Percentiles rank a stretch among this genome's conserved stretches.
Conservation (phyloP, 352 stramenopile species). For the Phytophthora pluvialis region DNA sequence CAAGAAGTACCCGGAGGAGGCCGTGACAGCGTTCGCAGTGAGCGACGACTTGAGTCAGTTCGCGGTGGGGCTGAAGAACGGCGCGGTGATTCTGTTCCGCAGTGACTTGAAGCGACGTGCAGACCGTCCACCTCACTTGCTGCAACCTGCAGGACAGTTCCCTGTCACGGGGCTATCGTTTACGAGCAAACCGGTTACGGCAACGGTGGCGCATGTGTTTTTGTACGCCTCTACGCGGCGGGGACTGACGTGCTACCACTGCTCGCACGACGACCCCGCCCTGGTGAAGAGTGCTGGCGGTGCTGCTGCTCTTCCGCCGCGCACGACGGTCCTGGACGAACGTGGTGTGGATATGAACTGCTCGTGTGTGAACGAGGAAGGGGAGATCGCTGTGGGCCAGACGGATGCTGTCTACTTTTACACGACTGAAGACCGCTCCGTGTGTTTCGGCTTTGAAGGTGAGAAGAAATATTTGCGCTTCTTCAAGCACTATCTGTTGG, state of each 20-base stretch:
- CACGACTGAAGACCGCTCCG: slow-evolving; percentile 85
- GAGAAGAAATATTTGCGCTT: slow-evolving; percentile 89
- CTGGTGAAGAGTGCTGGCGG: slow-evolving; percentile 75
- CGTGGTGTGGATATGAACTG: slow-evolving; percentile 84
- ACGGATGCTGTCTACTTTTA: slow-evolving; percentile 91
- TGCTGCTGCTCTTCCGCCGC: slow-evolving; percentile 60
- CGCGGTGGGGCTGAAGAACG: slow-evolving; percentile 82
- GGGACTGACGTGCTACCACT: slow-evolving; percentile 87
- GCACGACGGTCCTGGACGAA: slow-evolving; percentile 82
- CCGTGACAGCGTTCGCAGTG: slow-evolving; percentile 86
- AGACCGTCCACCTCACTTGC: slow-evolving; percentile 69
- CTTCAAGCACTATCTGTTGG: slow-evolving; percentile 90
- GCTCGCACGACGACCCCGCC: slow-evolving; percentile 81
- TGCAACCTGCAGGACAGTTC: slow-evolving; percentile 83
- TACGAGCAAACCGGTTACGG: slow-evolving; percentile 77
- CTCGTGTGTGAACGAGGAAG: slow-evolving; percentile 85
- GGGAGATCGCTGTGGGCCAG: slow-evolving; percentile 84
- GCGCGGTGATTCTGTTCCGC: slow-evolving; percentile 83
- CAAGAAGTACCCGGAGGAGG: slow-evolving; percentile 90
- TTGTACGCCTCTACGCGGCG: slow-evolving; percentile 82
- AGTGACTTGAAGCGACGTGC: slow-evolving; percentile 81
- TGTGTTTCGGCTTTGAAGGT: slow-evolving; percentile 90
- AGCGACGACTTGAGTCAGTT: slow-evolving; percentile 87
- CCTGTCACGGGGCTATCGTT: slow-evolving; percentile 83
- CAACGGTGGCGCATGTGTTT: slow-evolving; percentile 69